Conservation (phyloP, 257 asterid species). For the Echites panduratus region DNA sequence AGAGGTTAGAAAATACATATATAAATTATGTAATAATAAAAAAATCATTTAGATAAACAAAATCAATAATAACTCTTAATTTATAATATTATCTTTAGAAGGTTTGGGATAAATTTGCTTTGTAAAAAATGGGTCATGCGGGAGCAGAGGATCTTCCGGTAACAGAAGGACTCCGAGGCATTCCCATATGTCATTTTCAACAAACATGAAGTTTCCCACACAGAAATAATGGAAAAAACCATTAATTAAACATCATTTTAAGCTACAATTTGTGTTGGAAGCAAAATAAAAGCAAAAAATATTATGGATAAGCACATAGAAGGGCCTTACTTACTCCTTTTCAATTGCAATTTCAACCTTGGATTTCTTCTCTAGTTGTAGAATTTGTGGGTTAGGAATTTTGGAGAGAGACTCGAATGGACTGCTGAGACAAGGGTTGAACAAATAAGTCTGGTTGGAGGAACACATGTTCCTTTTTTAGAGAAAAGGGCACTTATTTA, state of each 20-base stretch:
- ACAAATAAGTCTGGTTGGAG: neutral
- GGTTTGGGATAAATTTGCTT: too few species aligned
- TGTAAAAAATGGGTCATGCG: too few species aligned
- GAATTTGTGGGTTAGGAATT: constrained; percentile 4
- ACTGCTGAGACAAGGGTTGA: neutral
- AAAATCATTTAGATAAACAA: too few species aligned
- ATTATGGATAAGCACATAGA: neutral
- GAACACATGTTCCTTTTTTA: constrained; percentile 13
- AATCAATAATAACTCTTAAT: too few species aligned
- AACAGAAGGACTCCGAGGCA: constrained; percentile 34
- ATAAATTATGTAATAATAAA: too few species aligned
- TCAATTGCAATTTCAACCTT: neutral
- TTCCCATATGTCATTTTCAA: constrained; percentile 39
- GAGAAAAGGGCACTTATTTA: neutral
- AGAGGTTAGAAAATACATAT: too few species aligned
- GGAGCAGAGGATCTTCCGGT: too few species aligned
- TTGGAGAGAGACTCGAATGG: neutral
- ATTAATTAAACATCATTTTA: neutral
- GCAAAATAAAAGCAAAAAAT: neutral
- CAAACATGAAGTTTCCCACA: constrained; percentile 22
- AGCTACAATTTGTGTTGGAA: neutral
- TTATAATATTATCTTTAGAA: too few species aligned
- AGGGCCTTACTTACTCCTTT: neutral
- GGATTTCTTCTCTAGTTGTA: neutral
- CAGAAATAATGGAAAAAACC: neutral